Conservation (phyloP, 805 yeast species). For the Saccharomycopsis amapae region DNA sequence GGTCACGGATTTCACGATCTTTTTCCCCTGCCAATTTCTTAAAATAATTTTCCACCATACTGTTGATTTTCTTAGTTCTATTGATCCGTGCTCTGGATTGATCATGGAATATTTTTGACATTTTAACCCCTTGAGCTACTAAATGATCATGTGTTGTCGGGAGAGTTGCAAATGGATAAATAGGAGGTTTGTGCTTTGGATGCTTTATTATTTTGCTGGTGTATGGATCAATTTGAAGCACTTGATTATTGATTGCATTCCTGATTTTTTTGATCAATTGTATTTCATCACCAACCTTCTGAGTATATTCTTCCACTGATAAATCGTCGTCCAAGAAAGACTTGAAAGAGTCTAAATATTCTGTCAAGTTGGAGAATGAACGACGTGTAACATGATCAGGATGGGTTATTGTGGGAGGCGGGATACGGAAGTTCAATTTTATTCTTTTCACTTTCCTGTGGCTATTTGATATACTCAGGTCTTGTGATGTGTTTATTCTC, state of each 20-base stretch:
- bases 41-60: constrained; percentile 80
- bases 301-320: constrained; percentile 50
- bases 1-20: constrained; percentile 69
- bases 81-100: constrained; percentile 55
- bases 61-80: constrained; percentile 66
- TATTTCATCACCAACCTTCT: constrained; percentile 47
- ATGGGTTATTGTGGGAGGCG: constrained; percentile 25
- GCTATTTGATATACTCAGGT: too few relatives aligned
- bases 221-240: constrained; percentile 37
- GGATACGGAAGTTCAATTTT: constrained; percentile 20
- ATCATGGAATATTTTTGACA: constrained; percentile 65
- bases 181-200: constrained; percentile 37
- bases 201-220: constrained; percentile 33
- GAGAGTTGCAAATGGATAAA: constrained; percentile 40
- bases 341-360: constrained; percentile 47
- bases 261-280: constrained; percentile 37
- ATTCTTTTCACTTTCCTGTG: too few relatives aligned
- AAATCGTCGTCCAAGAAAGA: constrained; percentile 54
- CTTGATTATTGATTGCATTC: constrained; percentile 39
- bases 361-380: constrained; percentile 33
- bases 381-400: constrained; percentile 52
- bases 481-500: too few relatives aligned
- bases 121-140: constrained; percentile 63
- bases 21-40: constrained; percentile 82
- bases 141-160: constrained; percentile 67